Conservation (phyloP, 2,329 filamentous ascomycete species). For the Beauveria rudraprayagi region DNA sequence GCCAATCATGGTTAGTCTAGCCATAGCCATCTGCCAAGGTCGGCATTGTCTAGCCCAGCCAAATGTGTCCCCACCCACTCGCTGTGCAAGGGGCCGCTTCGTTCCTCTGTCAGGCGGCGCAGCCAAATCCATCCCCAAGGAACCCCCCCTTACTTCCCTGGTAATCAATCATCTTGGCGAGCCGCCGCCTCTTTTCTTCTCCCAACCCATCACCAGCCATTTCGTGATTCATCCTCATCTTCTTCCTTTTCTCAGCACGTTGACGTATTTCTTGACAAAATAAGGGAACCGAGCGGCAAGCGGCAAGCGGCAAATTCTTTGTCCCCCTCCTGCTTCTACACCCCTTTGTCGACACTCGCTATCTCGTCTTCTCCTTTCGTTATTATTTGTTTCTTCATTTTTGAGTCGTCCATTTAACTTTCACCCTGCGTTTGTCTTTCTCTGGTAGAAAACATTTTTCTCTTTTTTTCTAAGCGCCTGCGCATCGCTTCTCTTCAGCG, state of each 20-base stretch:
- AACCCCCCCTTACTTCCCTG: not conserved
- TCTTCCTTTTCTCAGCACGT: not conserved
- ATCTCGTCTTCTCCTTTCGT: constrained; percentile 12
- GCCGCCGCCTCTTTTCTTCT: not conserved
- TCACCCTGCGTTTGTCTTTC: constrained; percentile 3
- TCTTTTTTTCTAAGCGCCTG: not conserved
- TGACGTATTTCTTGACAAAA: not conserved
- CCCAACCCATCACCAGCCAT: not conserved
- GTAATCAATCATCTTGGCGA: not conserved
- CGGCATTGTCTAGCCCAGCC: not conserved
- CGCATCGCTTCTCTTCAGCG: not conserved
- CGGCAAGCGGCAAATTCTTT: not conserved
- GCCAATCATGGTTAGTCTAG: no score
- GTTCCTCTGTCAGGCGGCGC: constrained; percentile 5
- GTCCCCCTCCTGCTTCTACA: not conserved
- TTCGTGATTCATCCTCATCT: not conserved
- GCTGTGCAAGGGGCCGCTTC: not conserved
- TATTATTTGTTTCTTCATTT: constrained; percentile 10
- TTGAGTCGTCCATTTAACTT: not conserved
- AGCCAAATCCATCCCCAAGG: not conserved
- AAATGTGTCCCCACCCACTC: not conserved
- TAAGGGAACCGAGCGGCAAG: not conserved
- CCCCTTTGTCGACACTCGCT: constrained; percentile 5
- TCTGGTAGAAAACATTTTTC: constrained; percentile 9
- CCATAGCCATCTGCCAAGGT: not conserved